Evolutionary conservation across 179 eudicot genomes (phyloP).

Genomic region (Gypsophila paniculata): DNA sequence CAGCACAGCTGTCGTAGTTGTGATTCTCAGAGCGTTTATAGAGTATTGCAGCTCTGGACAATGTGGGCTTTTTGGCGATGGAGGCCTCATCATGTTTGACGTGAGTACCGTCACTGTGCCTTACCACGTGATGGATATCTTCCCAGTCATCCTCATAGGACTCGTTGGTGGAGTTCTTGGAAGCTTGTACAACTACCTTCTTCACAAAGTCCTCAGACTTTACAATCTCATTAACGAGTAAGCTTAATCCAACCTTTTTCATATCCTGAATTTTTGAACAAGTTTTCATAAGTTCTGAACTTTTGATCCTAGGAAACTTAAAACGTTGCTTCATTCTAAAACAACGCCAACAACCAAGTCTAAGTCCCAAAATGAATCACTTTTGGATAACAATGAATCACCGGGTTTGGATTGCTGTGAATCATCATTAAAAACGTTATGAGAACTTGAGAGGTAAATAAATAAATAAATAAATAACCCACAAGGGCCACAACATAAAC

Average conservation of each 20-base stretch:
- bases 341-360: background rate
- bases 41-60: constrained; percentile 66
- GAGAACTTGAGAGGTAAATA: background rate
- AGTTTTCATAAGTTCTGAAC: background rate
- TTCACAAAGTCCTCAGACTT: constrained; percentile 77
- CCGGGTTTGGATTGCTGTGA: no score
- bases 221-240: constrained; percentile 89
- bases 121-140: constrained; percentile 58
- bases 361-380: no score
- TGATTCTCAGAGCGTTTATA: constrained; percentile 68
- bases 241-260: constrained; percentile 28
- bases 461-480: background rate
- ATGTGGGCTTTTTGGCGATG: constrained; percentile 84
- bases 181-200: constrained; percentile 69
- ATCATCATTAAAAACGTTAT: no score
- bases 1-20: constrained; percentile 89
- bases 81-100: constrained; percentile 83
- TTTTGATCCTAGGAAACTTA: background rate
- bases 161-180: constrained; percentile 84
- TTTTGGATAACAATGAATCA: no score
- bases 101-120: constrained; percentile 67
- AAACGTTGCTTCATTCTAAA: background rate
- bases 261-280: background rate
- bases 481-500: background rate
- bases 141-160: constrained; percentile 66